These are phyloP conservation scores for Pythium periplocum DNA, from an alignment of 352 stramenopile genomes.

Conservation along the genomic window DNA sequence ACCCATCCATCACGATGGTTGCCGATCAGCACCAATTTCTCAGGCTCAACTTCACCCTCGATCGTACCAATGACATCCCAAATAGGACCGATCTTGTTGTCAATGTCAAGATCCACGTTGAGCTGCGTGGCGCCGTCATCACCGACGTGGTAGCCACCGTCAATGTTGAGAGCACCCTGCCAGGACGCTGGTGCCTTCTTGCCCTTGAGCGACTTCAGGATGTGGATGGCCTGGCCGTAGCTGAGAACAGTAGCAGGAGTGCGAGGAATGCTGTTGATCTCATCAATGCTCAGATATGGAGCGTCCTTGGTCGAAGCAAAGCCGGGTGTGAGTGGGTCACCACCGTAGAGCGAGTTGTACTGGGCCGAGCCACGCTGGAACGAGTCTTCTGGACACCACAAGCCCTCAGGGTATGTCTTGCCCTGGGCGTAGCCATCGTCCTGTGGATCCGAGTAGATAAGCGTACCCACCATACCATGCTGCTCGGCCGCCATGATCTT, in stretches of 20 bases:
- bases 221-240: conserved; percentile 76
- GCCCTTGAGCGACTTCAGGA: conserved; percentile 66
- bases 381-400: conserved; percentile 65
- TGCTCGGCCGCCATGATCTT: conserved; percentile 85
- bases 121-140: conserved; percentile 54
- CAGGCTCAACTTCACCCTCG: conserved; percentile 42
- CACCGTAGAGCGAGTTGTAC: conserved; percentile 74
- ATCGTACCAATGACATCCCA: conserved; percentile 88
- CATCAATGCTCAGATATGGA: conserved; percentile 30
- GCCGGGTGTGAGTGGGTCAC: conserved; percentile 53
- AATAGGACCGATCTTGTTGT: conserved; percentile 76
- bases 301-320: conserved; percentile 24
- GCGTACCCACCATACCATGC: conserved; percentile 60
- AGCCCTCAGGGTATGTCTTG: conserved; percentile 70
- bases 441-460: conserved; percentile 88
- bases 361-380: conserved; percentile 86
- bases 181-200: conserved; percentile 44
- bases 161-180: conserved; percentile 57
- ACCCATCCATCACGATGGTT: conserved; percentile 92
- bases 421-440: conserved; percentile 77
- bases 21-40: conserved; percentile 78
- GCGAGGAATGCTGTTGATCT: conserved; percentile 52
- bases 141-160: conserved; percentile 66
- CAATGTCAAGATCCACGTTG: conserved; percentile 59
- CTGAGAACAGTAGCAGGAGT: conserved; percentile 66